Evolutionary conservation across 2,329 filamentous ascomycete genomes (phyloP), one percentile per base, ranked within the genome.

Genomic region (Coniosporium tulheliwenetii): DNA sequence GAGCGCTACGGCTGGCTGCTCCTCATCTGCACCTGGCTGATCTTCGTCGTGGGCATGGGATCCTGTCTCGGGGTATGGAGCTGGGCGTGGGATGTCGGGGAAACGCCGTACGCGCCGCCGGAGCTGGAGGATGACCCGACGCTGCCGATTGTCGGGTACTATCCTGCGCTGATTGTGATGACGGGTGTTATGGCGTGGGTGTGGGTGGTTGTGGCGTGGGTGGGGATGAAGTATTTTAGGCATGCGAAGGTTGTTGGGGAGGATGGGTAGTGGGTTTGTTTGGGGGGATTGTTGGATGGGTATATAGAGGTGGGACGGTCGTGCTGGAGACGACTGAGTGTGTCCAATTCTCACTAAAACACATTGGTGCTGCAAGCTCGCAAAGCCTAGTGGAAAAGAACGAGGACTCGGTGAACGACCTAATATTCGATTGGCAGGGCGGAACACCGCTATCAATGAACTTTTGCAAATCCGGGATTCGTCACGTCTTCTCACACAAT

Each of bases 1-100:
- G 87, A 91, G 52, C 93, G 85, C 79, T 98, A 91, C 89, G 91
- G 91, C 1, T 98, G 89, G 85, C 80, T 94, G 7, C 81, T 98
- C 38, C 67, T 98, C 30, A 65, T 82, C 34, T 80, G 85, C 37
- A 98, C 93, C 0, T 98, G 93, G 91, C 65, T 93, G 36, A 86
- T 95, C 19, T 96, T 98, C 58, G 86, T 96, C 14, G 77, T 91
- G 1, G 91, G 91, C 30, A 96, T 98, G 83, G 91, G 91, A 40
- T 93, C 84, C 39, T 95, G 86, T 58, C 71, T 96, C 37, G 89
- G 83, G 15, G 77, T 96, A 15, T 98, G 91, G 91, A 91, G 80
- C 60, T 98, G 91, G 91, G 91, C 91, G 2, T 98, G 91, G 91
- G 89, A 96, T 64, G 89, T 96, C 2, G 89, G 89, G 37, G 86